A percentile compares a stretch with the other conserved stretches of the same genome.
These are phyloP conservation scores for Cryptosporidium canis DNA, from an alignment of 169 alveolate genomes.

Conservation along the genomic window DNA sequence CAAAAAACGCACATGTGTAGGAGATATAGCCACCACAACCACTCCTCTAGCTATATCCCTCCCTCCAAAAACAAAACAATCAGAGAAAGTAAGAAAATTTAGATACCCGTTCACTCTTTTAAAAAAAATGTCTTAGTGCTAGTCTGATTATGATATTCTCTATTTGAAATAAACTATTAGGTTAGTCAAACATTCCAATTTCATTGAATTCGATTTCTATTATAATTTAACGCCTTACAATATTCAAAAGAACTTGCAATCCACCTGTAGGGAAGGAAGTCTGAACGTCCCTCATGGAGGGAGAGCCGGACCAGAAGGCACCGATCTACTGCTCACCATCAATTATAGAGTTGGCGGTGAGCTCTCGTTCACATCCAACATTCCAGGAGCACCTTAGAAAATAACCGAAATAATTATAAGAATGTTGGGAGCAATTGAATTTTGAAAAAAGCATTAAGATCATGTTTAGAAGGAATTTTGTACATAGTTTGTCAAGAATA, in stretches of 20 bases:
- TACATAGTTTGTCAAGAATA: not conserved
- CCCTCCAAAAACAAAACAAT: not conserved
- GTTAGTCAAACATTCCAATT: not conserved
- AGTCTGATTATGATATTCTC: not conserved
- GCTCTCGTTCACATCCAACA: not conserved
- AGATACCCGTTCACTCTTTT: not conserved
- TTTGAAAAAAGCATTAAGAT: not conserved
- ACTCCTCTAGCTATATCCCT: not conserved
- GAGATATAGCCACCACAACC: not conserved
- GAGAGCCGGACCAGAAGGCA: no score
- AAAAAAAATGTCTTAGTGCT: not conserved
- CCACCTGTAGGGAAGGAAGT: not conserved
- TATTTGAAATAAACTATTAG: not conserved
- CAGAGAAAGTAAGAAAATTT: not conserved
- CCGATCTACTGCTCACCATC: no score
- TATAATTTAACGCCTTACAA: constrained; percentile 1
- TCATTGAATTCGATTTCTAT: constrained; percentile 11
- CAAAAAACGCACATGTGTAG: not conserved
- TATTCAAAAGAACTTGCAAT: constrained; percentile 10
- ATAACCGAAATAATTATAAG: not conserved
- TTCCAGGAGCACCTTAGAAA: not conserved
- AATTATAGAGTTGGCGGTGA: not conserved
- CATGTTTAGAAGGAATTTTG: not conserved
- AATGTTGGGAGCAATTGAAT: not conserved
- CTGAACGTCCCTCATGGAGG: no score